Conservation (phyloP, 164 flowering plant genomes). For the Vitis vinifera region ASM3070453v1 NC_081818.1:24073001-24073500, state of each 20-base stretch:
- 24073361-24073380: not conserved
- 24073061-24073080: too few relatives aligned
- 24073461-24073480: slow-evolving; percentile 60
- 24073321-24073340: not conserved
- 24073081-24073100: too few relatives aligned
- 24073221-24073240: not conserved
- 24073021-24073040: too few relatives aligned
- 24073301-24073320: not conserved
- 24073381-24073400: not conserved
- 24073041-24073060: too few relatives aligned
- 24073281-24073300: not conserved
- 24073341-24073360: not conserved
- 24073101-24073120: too few relatives aligned
- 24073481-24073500: slow-evolving; percentile 58
- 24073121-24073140: too few relatives aligned
- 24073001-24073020: too few relatives aligned
- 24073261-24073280: not conserved
- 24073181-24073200: not conserved
- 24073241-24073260: not conserved
- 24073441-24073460: slow-evolving; percentile 56
- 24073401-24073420: slow-evolving; percentile 56
- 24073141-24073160: too few relatives aligned
- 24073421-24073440: slow-evolving; percentile 79
- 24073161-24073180: not conserved
- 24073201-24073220: not conserved